Evolutionary conservation across 495 filamentous ascomycete species (phyloP), one percentile per base, ranked within the genome.

Genomic region (Aspergillus indologenus): DNA sequence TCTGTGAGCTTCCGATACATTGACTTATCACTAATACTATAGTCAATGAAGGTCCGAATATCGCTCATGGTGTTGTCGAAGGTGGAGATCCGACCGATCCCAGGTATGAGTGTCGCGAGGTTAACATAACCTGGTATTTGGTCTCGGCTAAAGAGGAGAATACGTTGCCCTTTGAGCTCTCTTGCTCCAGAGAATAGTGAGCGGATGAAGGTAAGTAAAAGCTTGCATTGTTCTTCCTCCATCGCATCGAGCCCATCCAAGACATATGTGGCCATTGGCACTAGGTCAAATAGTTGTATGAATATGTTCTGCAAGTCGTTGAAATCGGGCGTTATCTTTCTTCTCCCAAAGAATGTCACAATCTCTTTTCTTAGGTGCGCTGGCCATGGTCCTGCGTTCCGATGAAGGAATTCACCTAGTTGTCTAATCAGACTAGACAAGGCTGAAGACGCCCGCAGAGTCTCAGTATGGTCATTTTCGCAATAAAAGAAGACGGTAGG

Each of bases 41-140:
- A 45, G 51, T 68, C 54, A n/a, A 68, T 66, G 22, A 68, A 70
- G 7, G 52, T 52, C 17, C 47, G 14, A 21, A 68, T 67, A 43
- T 70, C 67, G 17, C 34, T 42, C 46, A 59, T 61, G 22, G 66
- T 54, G 29, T 65, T 29, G 19, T 15, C 6, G 6, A 62, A 60
- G 4, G 65, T 70, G n/a, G 62, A 62, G 20, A 68, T 66, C 20
- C 59, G 65, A 54, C 44, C 50, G 51, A 63, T 58, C 12, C 59
- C 59, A 6, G 64, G 61, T 0, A 69, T 57, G 18, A 53, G 55
- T 8, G 50, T 60, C 19, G 43, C 23, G 31, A 68, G 58, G 49
- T 62, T 52, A 31, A 59, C 58, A 26, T 61, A 48, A 5, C 67
- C 62, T 20, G 61, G 58, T 55, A 70, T 7, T 47, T 67, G 60